Conservation (phyloP, 495 filamentous ascomycete genomes). For the Penicillium parvum region DNA sequence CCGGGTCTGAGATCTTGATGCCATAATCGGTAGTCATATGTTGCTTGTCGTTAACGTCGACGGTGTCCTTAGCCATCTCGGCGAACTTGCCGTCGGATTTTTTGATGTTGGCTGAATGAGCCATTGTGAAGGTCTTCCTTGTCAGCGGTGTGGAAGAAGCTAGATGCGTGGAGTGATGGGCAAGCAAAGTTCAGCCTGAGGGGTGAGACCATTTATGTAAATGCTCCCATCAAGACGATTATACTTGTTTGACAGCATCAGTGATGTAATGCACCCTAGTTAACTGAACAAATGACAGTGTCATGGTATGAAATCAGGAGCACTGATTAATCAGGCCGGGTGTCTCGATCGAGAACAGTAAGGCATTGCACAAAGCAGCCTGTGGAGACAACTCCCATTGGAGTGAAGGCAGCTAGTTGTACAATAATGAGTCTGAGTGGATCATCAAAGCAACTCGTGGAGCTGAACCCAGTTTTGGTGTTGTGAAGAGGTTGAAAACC, state of each 20-base stretch:
- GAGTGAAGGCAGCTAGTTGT: too few relatives aligned
- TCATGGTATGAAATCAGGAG: background rate
- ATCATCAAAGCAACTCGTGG: too few relatives aligned
- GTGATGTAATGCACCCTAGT: background rate
- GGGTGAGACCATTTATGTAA: background rate
- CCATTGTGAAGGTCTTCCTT: background rate
- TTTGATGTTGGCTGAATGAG: slow-evolving; percentile 1
- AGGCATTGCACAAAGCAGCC: background rate
- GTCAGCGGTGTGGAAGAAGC: background rate
- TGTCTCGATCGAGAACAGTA: background rate
- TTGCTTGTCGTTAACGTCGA: slow-evolving; percentile 31
- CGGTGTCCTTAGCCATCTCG: slow-evolving; percentile 32
- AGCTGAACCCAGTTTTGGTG: too few relatives aligned
- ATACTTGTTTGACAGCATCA: background rate
- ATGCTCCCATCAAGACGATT: background rate
- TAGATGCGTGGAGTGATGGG: background rate
- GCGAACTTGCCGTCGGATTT: slow-evolving; percentile 21
- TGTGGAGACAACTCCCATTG: background rate
- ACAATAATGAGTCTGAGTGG: too few relatives aligned
- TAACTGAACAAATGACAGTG: background rate
- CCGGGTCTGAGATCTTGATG: slow-evolving; percentile 65
- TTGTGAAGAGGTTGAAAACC: too few relatives aligned
- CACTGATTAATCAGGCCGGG: background rate
- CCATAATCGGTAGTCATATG: slow-evolving; percentile 75
- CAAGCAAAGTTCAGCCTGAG: too few relatives aligned